Conservation (phyloP, 2,329 filamentous ascomycete species). For the Ceratocystiopsis sp. region DNA sequence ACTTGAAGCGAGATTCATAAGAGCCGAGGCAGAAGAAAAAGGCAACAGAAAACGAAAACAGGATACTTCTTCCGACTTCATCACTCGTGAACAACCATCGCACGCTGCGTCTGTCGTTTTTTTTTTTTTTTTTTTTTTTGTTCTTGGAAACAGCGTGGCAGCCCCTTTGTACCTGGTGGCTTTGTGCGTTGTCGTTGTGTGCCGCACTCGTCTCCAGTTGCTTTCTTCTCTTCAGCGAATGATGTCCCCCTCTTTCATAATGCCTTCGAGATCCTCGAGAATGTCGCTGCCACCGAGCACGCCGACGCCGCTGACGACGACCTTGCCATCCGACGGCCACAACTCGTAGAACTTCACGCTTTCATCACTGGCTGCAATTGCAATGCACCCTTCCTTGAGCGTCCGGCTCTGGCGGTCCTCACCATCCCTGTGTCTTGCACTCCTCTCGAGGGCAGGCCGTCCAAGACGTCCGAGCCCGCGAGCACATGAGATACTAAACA, state of each 20-base stretch:
- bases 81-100: too few relatives aligned
- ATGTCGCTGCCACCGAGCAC: conserved; percentile 72
- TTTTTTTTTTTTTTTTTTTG: too few relatives aligned
- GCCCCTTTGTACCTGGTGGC: too few relatives aligned
- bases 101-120: too few relatives aligned
- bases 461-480: too few relatives aligned
- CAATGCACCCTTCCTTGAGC: conserved; percentile 62
- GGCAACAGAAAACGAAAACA: background rate
- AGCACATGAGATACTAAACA: conserved; percentile 70
- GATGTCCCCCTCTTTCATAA: conserved; percentile 55
- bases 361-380: conserved; percentile 81
- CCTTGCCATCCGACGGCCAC: conserved; percentile 51
- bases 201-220: background rate
- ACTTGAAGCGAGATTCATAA: too few relatives aligned
- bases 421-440: too few relatives aligned
- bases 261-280: conserved; percentile 63
- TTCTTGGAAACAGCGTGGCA: too few relatives aligned
- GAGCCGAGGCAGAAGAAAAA: background rate
- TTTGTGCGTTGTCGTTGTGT: background rate
- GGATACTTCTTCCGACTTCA: too few relatives aligned
- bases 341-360: conserved; percentile 93
- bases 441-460: too few relatives aligned
- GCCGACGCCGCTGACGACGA: conserved; percentile 33
- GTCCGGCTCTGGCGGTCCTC: conserved; percentile 22
- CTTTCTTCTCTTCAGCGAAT: conserved; percentile 37